These are phyloP conservation scores for Spiromyces aspiralis DNA, from an alignment of 371 early-diverging fungal species.

Conservation along the genomic window DNA sequence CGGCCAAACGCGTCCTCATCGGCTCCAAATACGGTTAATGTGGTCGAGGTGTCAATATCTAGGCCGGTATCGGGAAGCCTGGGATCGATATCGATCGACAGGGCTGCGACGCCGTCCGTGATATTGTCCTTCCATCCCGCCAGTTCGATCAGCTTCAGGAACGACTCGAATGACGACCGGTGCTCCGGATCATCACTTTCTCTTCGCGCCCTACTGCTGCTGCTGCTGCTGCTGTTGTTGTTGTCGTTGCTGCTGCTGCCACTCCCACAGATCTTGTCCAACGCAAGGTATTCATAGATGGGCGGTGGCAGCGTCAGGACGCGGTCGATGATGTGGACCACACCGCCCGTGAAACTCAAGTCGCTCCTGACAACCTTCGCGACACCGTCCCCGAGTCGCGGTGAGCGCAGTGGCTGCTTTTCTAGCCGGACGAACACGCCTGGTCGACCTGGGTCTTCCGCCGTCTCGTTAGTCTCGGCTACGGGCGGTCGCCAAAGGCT, in stretches of 20 bases:
- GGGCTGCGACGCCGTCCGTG: background rate
- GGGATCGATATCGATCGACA: background rate
- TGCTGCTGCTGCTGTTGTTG: background rate
- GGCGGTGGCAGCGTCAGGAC: constrained; percentile 17
- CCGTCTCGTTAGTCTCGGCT: background rate
- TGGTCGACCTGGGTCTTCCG: background rate
- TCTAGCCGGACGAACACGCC: constrained; percentile 7
- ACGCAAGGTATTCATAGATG: constrained; percentile 8
- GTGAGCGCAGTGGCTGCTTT: constrained; percentile 7
- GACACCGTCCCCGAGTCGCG: constrained; percentile 6
- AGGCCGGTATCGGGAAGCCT: background rate
- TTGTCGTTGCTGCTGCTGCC: background rate
- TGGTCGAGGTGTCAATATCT: background rate
- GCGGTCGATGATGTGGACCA: constrained; percentile 13
- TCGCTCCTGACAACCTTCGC: constrained; percentile 12
- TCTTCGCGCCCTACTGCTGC: no score
- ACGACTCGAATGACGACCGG: constrained; percentile 2
- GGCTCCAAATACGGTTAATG: constrained; percentile 23
- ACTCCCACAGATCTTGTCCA: background rate
- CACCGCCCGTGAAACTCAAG: constrained; percentile 17
- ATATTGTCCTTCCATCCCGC: constrained; percentile 16
- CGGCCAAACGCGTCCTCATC: constrained; percentile 12
- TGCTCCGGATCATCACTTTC: no score
- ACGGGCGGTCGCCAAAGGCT: constrained; percentile 2
- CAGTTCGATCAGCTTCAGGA: constrained; percentile 11